A percentile compares a stretch with the other conserved stretches of the same genome.
phyloP scores from a whole-genome alignment of 2,329 filamentous ascomycete species.

The Trichoderma arundinaceum region DNA sequence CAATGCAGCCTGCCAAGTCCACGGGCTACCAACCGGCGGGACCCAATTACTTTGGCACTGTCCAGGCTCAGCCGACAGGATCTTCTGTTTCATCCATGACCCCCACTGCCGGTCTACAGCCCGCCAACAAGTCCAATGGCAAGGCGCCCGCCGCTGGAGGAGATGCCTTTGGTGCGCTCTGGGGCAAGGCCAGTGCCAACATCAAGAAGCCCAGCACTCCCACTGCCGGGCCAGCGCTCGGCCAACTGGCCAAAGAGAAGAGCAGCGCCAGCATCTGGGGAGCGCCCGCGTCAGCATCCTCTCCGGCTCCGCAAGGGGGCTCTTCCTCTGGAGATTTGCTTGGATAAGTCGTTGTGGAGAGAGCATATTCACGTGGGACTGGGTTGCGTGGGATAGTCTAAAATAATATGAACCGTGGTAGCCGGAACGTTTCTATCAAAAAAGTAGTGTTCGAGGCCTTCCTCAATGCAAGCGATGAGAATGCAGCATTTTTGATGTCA shows the following conservation, averaged over 20 bases:
- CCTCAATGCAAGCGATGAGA: constrained; percentile 25
- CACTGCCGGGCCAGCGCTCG: constrained; percentile 75
- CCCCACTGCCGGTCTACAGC: constrained; percentile 49
- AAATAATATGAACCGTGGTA: constrained; percentile 20
- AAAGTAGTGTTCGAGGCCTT: constrained; percentile 22
- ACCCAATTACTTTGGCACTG: constrained; percentile 95
- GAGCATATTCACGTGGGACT: neutral
- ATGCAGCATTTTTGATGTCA: constrained; percentile 44
- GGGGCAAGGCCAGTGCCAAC: constrained; percentile 74
- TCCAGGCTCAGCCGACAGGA: constrained; percentile 55
- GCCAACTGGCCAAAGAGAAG: constrained; percentile 97
- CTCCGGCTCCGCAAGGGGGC: constrained; percentile 43
- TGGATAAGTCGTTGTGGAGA: constrained; percentile 43
- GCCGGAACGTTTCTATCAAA: constrained; percentile 19
- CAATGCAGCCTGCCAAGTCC: constrained; percentile 58
- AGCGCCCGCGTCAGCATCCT: constrained; percentile 59
- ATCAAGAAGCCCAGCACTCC: constrained; percentile 74
- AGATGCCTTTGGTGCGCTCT: constrained; percentile 89
- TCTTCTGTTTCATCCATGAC: constrained; percentile 33
- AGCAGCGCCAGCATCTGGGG: constrained; percentile 95
- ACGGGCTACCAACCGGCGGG: constrained; percentile 74
- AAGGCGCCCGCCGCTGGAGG: constrained; percentile 67
- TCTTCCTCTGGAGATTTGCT: constrained; percentile 56
- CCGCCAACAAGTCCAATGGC: constrained; percentile 52
- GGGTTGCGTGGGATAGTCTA: neutral